Percentiles rank a stretch among this genome's conserved stretches.
Evolutionary conservation across 805 yeast species (phyloP).

Genomic region (Nakazawaea wickerhamii): DNA sequence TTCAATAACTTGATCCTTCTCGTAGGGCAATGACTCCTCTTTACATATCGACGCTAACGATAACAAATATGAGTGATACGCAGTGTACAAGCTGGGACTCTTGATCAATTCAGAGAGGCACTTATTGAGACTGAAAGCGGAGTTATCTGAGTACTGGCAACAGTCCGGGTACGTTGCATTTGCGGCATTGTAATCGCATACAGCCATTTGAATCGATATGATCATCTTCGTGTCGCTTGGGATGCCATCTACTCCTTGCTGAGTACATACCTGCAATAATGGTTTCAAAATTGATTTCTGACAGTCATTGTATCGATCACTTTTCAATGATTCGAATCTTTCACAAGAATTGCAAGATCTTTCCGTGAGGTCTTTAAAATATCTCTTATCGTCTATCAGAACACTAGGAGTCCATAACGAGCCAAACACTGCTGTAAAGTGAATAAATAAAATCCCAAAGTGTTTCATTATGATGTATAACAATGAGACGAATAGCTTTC

Average conservation of each 20-base stretch:
- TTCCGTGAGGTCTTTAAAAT: neutral
- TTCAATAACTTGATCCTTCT: constrained; percentile 6
- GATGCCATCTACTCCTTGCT: constrained; percentile 1
- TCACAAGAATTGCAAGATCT: neutral
- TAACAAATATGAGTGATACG: constrained; percentile 5
- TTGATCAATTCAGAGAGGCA: constrained; percentile 4
- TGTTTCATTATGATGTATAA: no score
- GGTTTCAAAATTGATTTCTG: constrained; percentile 1
- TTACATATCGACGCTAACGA: neutral
- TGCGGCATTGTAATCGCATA: constrained; percentile 6
- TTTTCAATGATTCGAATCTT: neutral
- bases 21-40: constrained; percentile 3
- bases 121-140: neutral
- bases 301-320: neutral
- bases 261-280: neutral
- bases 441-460: no score
- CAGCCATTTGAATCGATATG: neutral
- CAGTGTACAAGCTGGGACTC: constrained; percentile 3
- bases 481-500: neutral
- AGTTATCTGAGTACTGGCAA: neutral
- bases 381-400: neutral
- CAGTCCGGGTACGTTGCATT: neutral
- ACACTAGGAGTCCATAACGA: no score
- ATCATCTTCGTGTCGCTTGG: neutral
- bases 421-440: no score